phyloP scores from a whole-genome alignment of 495 filamentous ascomycete species.

The Tuber magnatum region DNA sequence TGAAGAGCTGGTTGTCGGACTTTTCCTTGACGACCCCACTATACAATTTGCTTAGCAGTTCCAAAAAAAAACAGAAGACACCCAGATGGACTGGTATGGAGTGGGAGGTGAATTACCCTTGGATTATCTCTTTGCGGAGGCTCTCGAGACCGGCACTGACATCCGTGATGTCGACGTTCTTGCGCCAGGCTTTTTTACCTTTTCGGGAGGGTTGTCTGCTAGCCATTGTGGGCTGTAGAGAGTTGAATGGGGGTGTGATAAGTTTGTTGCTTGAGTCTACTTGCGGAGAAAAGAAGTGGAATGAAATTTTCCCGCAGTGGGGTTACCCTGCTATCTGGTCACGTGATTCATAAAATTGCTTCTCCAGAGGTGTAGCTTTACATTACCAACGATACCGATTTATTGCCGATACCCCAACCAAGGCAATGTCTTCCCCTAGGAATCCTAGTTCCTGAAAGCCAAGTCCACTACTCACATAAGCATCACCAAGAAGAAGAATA shows the following conservation, averaged over 20 bases:
- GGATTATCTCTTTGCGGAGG: slow-evolving; percentile 77
- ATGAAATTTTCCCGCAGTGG: neutral
- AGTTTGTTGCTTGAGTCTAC: neutral
- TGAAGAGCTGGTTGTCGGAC: slow-evolving; percentile 58
- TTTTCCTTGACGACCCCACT: slow-evolving; percentile 72
- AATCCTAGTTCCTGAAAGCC: neutral
- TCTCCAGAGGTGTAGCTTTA: neutral
- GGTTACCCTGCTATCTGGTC: neutral
- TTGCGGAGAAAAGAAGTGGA: neutral
- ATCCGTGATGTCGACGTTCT: slow-evolving; percentile 88
- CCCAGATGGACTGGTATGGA: neutral
- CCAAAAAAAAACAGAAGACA: neutral
- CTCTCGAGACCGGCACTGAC: slow-evolving; percentile 74
- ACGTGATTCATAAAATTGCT: neutral
- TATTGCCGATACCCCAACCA: neutral
- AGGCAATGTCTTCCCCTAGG: neutral
- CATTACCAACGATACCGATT: neutral
- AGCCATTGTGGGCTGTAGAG: slow-evolving; percentile 48
- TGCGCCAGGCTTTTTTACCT: slow-evolving; percentile 97
- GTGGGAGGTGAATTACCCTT: slow-evolving; percentile 54
- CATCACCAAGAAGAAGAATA: neutral
- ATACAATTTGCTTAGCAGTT: slow-evolving; percentile 34
- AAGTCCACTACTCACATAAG: neutral
- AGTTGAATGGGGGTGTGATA: slow-evolving; percentile 30
- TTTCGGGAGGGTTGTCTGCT: slow-evolving; percentile 84